Evolutionary conservation across 2,329 filamentous ascomycete genomes (phyloP).

Genomic region (Orbilia oligospora): DNA sequence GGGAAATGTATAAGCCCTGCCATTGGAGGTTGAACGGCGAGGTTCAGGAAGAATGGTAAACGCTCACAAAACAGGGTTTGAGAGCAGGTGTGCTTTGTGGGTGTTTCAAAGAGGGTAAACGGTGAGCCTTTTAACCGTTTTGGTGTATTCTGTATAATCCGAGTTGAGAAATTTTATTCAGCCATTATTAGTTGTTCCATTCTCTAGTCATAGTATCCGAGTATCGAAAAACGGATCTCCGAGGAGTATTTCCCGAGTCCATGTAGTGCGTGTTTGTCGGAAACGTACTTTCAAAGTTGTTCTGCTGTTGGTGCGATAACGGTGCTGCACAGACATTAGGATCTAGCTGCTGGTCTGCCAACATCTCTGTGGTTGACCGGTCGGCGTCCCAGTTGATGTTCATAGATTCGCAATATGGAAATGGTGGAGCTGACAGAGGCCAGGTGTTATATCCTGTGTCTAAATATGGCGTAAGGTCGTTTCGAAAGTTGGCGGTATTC

Average conservation of each 20-base stretch:
- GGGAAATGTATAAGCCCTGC: not conserved
- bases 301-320: not conserved
- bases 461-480: not conserved
- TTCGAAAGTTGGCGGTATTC: not conserved
- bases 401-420: not conserved
- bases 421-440: not conserved
- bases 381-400: not conserved
- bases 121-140: not conserved
- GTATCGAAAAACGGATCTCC: not conserved
- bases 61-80: not conserved
- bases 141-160: not conserved
- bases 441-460: not conserved
- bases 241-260: not conserved
- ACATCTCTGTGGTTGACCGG: no score
- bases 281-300: not conserved
- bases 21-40: not conserved
- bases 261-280: not conserved
- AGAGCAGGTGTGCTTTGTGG: not conserved
- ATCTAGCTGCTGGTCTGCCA: not conserved
- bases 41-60: not conserved
- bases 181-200: not conserved
- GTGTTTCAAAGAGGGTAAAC: no score
- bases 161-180: not conserved
- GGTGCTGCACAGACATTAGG: not conserved
- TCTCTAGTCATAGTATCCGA: not conserved